Conservation (phyloP, 352 stramenopile species). For the Hyaloperonospora brassicae region DNA sequence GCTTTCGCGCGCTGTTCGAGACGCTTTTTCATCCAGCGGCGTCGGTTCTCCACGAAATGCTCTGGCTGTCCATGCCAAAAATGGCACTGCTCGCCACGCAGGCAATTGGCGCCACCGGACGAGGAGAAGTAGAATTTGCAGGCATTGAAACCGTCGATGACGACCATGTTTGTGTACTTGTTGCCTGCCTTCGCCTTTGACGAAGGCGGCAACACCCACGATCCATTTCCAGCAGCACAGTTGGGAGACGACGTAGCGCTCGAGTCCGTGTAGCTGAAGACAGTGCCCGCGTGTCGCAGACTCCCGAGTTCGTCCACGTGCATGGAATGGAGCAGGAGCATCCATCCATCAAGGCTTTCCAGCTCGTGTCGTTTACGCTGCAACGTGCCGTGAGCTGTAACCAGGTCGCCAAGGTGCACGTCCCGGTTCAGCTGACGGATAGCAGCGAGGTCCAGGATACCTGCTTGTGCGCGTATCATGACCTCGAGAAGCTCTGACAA, state of each 20-base stretch:
- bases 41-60: slow-evolving; percentile 57
- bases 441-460: slow-evolving; percentile 43
- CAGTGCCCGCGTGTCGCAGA: slow-evolving; percentile 32
- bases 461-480: slow-evolving; percentile 67
- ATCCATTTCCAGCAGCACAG: slow-evolving; percentile 29
- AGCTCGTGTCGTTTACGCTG: slow-evolving; percentile 34
- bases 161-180: slow-evolving; percentile 83
- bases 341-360: slow-evolving; percentile 25
- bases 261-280: slow-evolving; percentile 46
- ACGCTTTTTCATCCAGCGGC: slow-evolving; percentile 59
- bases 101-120: slow-evolving; percentile 45
- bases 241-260: slow-evolving; percentile 1
- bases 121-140: slow-evolving; percentile 86
- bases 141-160: slow-evolving; percentile 65
- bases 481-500: slow-evolving; percentile 61
- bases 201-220: slow-evolving; percentile 36
- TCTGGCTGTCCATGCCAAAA: slow-evolving; percentile 67
- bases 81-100: slow-evolving; percentile 60
- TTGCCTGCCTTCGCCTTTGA: slow-evolving; percentile 36
- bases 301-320: slow-evolving; percentile 56
- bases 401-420: slow-evolving; percentile 61
- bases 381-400: slow-evolving; percentile 38
- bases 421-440: slow-evolving; percentile 77
- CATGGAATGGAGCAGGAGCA: slow-evolving; percentile 47
- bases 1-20: slow-evolving; percentile 50